Evolutionary conservation across 192 early-diverging fungal species (phyloP).

Genomic region (Backusella westeae): DNA sequence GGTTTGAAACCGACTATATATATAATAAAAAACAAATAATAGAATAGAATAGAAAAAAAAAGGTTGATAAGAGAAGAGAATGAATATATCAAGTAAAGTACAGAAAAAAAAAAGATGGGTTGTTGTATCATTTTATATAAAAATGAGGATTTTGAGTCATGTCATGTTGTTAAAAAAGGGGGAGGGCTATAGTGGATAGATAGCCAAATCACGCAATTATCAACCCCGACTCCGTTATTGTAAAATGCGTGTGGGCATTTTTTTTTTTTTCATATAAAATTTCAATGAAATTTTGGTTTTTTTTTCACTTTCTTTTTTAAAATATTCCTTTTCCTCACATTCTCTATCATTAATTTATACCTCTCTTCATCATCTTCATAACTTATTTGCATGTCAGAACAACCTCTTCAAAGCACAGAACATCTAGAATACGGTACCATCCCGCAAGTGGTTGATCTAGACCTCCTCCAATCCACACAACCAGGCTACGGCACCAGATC

Average conservation of each 20-base stretch:
- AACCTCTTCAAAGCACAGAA: neutral
- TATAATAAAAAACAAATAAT: neutral
- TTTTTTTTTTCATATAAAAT: neutral
- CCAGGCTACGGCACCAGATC: conserved; percentile 37
- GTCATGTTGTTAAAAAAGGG: neutral
- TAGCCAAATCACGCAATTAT: neutral
- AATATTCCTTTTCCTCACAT: neutral
- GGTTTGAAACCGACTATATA: neutral
- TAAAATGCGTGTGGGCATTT: neutral
- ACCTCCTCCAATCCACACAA: conserved; percentile 25
- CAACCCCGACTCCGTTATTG: neutral
- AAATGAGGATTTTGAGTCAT: neutral
- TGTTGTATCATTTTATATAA: neutral
- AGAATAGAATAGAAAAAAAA: neutral
- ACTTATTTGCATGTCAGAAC: neutral
- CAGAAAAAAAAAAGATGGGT: neutral
- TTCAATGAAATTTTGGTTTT: neutral
- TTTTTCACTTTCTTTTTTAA: neutral
- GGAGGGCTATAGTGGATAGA: neutral
- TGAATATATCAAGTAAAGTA: neutral
- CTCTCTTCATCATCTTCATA: neutral
- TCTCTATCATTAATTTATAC: neutral
- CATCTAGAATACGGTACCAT: neutral
- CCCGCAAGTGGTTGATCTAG: neutral
- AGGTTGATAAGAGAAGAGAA: neutral